Evolutionary conservation across 129 eudicot genomes (phyloP).

Genomic region (Tanacetum coccineum): DNA sequence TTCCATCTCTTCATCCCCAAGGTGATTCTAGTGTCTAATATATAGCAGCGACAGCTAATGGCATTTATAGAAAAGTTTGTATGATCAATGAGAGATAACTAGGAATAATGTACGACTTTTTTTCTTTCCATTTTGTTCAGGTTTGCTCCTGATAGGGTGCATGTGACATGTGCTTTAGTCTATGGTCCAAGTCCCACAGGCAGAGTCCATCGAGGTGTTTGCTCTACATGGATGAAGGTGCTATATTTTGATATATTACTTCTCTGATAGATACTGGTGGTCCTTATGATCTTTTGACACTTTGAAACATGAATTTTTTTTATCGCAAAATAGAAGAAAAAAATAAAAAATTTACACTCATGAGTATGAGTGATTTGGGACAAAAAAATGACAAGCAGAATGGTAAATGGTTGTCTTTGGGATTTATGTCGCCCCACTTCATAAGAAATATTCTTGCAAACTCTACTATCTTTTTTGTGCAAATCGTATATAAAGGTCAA

Average conservation of each 20-base stretch:
- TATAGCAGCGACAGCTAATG: not conserved
- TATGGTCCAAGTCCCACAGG: conserved; percentile 71
- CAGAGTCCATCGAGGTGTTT: conserved; percentile 67
- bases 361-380: not conserved
- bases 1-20: conserved; percentile 84
- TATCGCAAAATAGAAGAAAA: not conserved
- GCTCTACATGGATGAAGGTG: conserved; percentile 97
- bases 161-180: conserved; percentile 79
- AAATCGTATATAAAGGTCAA: too few relatives aligned
- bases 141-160: conserved; percentile 62
- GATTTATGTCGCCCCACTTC: not conserved
- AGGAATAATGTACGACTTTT: not conserved
- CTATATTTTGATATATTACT: not conserved
- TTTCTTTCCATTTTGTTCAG: conserved; percentile 34
- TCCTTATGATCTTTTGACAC: not conserved
- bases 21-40: conserved; percentile 28
- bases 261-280: conserved; percentile 1
- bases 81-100: not conserved
- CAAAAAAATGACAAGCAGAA: not conserved
- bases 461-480: not conserved
- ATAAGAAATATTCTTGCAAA: not conserved
- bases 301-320: not conserved
- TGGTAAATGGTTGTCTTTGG: too few relatives aligned
- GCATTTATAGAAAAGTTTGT: not conserved
- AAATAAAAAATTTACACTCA: not conserved